Base-by-base conservation (phyloP, 192 early-diverging fungal genomes). In the Chytriomyces sp. region DNA sequence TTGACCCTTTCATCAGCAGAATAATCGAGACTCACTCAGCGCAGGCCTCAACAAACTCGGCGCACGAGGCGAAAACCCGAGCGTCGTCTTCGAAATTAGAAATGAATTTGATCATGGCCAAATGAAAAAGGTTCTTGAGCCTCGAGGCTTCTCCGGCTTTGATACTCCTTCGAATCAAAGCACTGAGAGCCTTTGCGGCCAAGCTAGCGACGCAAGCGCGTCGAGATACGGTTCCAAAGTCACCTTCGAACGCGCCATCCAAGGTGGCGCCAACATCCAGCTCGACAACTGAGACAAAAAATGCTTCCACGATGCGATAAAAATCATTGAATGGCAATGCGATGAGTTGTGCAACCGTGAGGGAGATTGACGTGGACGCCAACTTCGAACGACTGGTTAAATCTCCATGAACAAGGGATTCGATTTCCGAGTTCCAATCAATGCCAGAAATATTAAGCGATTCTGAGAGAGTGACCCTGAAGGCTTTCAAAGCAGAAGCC, bases 21-120 rank as follows among this genome's bases (percentile, higher is more conserved):
- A 60, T 28, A 78, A 5, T 68, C n/a, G n/a, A n/a, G n/a, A n/a
- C n/a, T n/a, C n/a, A 58, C 14, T 59, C 75, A 26, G 70, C 36
- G 3, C 67, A 59, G 3, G 57, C 57, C 31, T 49, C 52, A 22
- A 73, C 44, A 53, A 73, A 73, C 22, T 73, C 72, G 6, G 44
- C 40, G 10, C 41, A 65, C 1, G 59, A 44, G 0, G 53, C 52
- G 19, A 75, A 52, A 17, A 66, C 39, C 3, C 39, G 5, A 52
- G n/a, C 36, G 12, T 60, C 52, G 10, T 49, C 34, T 30, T 6
- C 10, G 37, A 52, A 73, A 3, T 10, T 7, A 7, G 19, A 14
- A 54, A 70, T 59, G 59, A 52, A 59, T 40, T 37, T 49, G 12
- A 59, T 7, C 54, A 64, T 33, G 22, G 70, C 63, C 6, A 52